phyloP scores from a whole-genome alignment of 2,329 filamentous ascomycete species.

The Lasiodiplodia sp. region DNA sequence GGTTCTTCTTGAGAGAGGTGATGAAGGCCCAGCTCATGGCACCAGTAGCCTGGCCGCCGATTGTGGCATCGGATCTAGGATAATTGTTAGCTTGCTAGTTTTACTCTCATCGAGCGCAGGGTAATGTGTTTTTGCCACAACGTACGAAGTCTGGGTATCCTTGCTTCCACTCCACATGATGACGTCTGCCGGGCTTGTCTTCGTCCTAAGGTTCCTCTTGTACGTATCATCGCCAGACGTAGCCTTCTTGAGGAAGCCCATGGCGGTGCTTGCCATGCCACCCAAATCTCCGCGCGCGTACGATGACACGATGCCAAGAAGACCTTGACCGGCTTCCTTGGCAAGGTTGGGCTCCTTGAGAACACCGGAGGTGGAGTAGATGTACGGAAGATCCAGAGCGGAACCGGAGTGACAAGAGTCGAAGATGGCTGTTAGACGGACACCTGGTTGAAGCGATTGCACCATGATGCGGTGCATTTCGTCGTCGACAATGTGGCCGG shows the following conservation, averaged over 20 bases:
- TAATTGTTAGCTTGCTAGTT: constrained; percentile 8
- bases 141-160: constrained; percentile 88
- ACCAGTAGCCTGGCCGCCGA: constrained; percentile 86
- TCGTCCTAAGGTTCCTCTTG: constrained; percentile 82
- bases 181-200: constrained; percentile 93
- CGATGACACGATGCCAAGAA: constrained; percentile 74
- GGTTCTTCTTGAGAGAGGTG: constrained; percentile 86
- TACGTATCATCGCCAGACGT: constrained; percentile 79
- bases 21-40: constrained; percentile 99
- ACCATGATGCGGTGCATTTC: constrained; percentile 86
- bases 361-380: constrained; percentile 81
- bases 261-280: constrained; percentile 80
- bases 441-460: constrained; percentile 76
- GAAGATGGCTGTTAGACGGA: constrained; percentile 82
- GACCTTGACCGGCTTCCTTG: constrained; percentile 77
- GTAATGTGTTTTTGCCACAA: constrained; percentile 39
- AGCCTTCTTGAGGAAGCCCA: constrained; percentile 87
- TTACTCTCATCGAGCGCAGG: constrained; percentile 32
- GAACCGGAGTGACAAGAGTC: constrained; percentile 83
- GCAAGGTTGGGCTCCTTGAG: constrained; percentile 83
- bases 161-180: constrained; percentile 98
- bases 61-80: constrained; percentile 77
- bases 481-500: constrained; percentile 84
- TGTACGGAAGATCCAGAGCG: constrained; percentile 77
- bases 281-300: constrained; percentile 86